Base-by-base conservation (phyloP, 1,139 yeast genomes). In the Hyphopichia pseudoburtonii region DNA sequence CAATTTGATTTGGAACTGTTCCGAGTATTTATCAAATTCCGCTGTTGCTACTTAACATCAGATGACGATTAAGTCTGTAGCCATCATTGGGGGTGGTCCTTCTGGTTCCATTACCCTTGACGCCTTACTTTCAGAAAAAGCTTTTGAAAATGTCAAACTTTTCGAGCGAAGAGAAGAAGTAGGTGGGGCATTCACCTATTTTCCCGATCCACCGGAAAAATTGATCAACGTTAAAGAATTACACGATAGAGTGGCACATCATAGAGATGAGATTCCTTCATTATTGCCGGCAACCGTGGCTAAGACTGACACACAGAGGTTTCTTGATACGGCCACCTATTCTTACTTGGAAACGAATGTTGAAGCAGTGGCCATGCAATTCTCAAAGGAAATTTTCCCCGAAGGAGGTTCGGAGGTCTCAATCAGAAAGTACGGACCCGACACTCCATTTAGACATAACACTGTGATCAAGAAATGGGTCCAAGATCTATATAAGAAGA, bases 31-130 rank as follows among this genome's bases (percentile, higher is more conserved):
- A n/a, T n/a, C n/a, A n/a, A n/a, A n/a, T n/a, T n/a, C n/a, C n/a
- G n/a, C n/a, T n/a, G n/a, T n/a, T n/a, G n/a, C n/a, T n/a, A n/a
- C n/a, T n/a, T n/a, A n/a, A n/a, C n/a, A n/a, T n/a, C n/a, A n/a
- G n/a, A 44, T 39, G 44, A 11, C 40, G 4, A 52, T 62, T 34
- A 54, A 57, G 36, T 53, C 57, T 17, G 60, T 76, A 9, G 80
- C 80, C 1, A 70, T 76, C 9, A 62, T 81, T 28, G 89, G 90
- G 3, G 86, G 78, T 7, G 90, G 90, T 1, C 87, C 89, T 0
- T 70, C 79, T 35, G 89, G 88, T 4, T 67, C 81, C 5, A 82
- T 78, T 1, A 57, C 76, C 7, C 68, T 82, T 9, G 75, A 75
- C 44, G 80, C 85, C 1, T 60, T 81, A 16, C 40, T 70, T 3